Evolutionary conservation across 768 basidiomycete species (phyloP).

Genomic region (Mycena albidolilacea): DNA sequence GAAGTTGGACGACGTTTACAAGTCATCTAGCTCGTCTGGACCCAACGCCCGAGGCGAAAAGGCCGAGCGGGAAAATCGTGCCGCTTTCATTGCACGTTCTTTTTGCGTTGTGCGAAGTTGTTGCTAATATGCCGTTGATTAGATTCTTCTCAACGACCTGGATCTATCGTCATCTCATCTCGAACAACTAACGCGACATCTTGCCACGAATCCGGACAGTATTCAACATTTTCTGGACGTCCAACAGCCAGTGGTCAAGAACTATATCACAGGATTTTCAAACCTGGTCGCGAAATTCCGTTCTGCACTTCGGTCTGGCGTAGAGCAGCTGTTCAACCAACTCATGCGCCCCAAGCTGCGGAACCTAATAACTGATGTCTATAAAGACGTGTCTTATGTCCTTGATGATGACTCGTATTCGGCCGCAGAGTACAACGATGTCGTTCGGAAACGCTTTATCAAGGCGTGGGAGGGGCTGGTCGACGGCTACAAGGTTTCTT

Average conservation of each 20-base stretch:
- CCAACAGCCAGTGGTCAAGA: conserved; percentile 68
- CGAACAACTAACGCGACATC: conserved; percentile 82
- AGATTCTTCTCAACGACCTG: conserved; percentile 96
- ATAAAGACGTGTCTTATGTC: conserved; percentile 90
- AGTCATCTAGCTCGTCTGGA: conserved; percentile 59
- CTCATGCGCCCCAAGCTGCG: conserved; percentile 90
- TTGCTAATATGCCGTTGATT: conserved; percentile 6
- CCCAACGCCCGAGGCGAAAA: conserved; percentile 76
- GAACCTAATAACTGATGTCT: conserved; percentile 87
- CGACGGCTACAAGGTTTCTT: conserved; percentile 86
- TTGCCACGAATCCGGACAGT: conserved; percentile 67
- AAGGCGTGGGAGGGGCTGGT: conserved; percentile 90
- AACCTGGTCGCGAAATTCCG: conserved; percentile 76
- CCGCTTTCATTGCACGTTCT: conserved; percentile 84
- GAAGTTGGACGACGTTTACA: conserved; percentile 92
- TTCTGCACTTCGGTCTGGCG: conserved; percentile 81
- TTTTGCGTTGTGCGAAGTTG: conserved; percentile 7
- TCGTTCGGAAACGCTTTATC: conserved; percentile 91
- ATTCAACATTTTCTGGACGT: conserved; percentile 76
- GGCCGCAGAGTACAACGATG: conserved; percentile 86
- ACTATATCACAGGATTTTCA: conserved; percentile 64
- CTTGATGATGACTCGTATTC: conserved; percentile 92
- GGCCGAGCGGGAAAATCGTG: conserved; percentile 83
- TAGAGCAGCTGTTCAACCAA: conserved; percentile 97
- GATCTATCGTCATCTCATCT: conserved; percentile 93